These are phyloP conservation scores for Clausena lansium DNA, from an alignment of 345 rosid species.

Conservation along the genomic window DNA sequence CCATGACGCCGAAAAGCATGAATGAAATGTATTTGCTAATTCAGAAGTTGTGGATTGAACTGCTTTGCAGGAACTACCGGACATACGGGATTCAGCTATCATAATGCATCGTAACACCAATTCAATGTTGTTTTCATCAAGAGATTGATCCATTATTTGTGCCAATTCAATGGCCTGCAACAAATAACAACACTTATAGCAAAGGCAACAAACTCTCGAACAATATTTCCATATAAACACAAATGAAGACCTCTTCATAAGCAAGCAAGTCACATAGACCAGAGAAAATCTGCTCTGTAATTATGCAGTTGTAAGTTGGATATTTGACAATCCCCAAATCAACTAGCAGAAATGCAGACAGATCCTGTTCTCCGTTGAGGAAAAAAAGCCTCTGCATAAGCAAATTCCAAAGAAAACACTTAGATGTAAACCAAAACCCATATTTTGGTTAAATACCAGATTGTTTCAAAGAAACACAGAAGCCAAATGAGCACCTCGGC, in stretches of 20 bases:
- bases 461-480: conserved; percentile 7
- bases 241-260: conserved; percentile 78
- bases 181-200: conserved; percentile 9
- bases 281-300: conserved; percentile 55
- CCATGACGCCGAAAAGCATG: conserved; percentile 71
- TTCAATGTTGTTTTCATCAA: conserved; percentile 55
- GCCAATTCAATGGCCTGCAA: conserved; percentile 91
- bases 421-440: conserved; percentile 3
- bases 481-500: conserved; percentile 57
- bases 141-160: conserved; percentile 82
- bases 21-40: conserved; percentile 26
- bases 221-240: conserved; percentile 12
- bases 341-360: conserved; percentile 72
- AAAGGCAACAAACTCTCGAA: conserved; percentile 5
- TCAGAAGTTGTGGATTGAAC: conserved; percentile 28
- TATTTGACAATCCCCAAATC: conserved; percentile 82
- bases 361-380: conserved; percentile 86
- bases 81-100: conserved; percentile 57
- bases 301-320: conserved; percentile 68
- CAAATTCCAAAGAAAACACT: conserved; percentile 2
- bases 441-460: not conserved
- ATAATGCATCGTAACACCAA: conserved; percentile 56
- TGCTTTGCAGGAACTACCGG: conserved; percentile 28
- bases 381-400: conserved; percentile 86
- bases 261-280: conserved; percentile 56